Percentiles rank a stretch among this genome's conserved stretches.
Conservation (phyloP, 2,329 filamentous ascomycete species). For the Arachnopeziza araneosa region DNA sequence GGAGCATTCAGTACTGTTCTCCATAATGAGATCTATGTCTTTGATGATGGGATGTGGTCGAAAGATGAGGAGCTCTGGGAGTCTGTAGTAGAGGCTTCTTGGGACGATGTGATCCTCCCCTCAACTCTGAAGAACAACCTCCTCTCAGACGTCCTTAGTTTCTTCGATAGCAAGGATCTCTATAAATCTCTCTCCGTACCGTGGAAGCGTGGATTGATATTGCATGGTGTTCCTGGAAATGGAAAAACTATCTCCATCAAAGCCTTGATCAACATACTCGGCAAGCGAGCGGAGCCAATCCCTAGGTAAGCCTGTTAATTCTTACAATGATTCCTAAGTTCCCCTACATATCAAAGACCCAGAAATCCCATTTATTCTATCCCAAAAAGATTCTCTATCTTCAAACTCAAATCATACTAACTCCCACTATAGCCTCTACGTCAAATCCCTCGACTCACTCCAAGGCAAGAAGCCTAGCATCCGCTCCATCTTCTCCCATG, state of each 20-base stretch:
- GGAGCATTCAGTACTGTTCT: slow-evolving; percentile 50
- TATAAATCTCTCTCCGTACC: slow-evolving; percentile 57
- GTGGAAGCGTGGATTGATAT: slow-evolving; percentile 67
- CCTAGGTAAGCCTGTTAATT: too few species aligned
- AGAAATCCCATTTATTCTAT: too few species aligned
- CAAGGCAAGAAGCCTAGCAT: slow-evolving; percentile 51
- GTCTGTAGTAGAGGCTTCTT: slow-evolving; percentile 46
- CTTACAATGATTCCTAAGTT: too few species aligned
- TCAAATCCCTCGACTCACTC: slow-evolving; percentile 46
- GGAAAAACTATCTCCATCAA: slow-evolving; percentile 69
- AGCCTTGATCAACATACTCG: slow-evolving; percentile 60
- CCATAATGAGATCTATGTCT: slow-evolving; percentile 63
- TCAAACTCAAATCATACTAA: too few species aligned
- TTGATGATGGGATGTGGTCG: slow-evolving; percentile 54
- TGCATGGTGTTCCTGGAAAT: slow-evolving; percentile 60
- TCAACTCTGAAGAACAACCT: slow-evolving; percentile 58
- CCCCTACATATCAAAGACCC: too few species aligned
- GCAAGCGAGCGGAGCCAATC: slow-evolving; percentile 43
- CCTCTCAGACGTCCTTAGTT: slow-evolving; percentile 56
- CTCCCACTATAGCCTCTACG: slow-evolving; percentile 42
- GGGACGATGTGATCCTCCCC: slow-evolving; percentile 62
- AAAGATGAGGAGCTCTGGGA: slow-evolving; percentile 56
- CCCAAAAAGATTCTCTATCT: too few species aligned
- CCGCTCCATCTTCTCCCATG: slow-evolving; percentile 50
- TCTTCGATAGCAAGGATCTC: slow-evolving; percentile 53